Evolutionary conservation across 164 flowering plant species (phyloP).

Genomic region (Brasenia schreberi): DNA sequence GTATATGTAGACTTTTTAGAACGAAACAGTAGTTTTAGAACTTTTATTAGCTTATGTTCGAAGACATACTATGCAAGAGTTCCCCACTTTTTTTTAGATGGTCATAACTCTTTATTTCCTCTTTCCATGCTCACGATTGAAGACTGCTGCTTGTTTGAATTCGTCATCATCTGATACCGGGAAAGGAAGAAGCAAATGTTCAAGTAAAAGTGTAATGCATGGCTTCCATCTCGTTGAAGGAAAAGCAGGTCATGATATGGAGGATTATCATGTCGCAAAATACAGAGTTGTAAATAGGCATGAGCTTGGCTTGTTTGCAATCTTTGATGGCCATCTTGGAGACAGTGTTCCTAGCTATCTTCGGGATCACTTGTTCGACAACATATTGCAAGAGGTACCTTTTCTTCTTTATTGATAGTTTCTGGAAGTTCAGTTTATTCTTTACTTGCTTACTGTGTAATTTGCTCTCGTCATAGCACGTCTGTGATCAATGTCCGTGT

Average conservation of each 20-base stretch:
- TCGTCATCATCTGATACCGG: constrained; percentile 41
- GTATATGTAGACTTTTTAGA: background rate
- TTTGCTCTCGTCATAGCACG: background rate
- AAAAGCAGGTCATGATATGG: constrained; percentile 55
- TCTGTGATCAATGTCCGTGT: background rate
- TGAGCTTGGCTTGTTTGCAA: constrained; percentile 53
- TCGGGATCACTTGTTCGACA: constrained; percentile 36
- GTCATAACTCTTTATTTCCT: background rate
- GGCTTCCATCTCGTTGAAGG: constrained; percentile 63
- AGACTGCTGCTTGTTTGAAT: constrained; percentile 23
- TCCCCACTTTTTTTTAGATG: background rate
- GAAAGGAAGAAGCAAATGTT: constrained; percentile 39
- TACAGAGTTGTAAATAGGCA: constrained; percentile 26
- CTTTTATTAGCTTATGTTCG: background rate
- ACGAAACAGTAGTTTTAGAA: background rate
- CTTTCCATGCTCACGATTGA: background rate
- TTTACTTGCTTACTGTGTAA: background rate
- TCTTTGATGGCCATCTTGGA: constrained; percentile 63
- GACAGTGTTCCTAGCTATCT: constrained; percentile 44
- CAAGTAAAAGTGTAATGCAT: constrained; percentile 24
- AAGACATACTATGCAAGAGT: background rate
- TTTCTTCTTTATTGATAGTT: background rate
- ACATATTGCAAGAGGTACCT: constrained; percentile 49
- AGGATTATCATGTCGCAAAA: constrained; percentile 60
- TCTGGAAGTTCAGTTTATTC: background rate